Percentiles rank a stretch among this genome's conserved stretches.
phyloP scores from a whole-genome alignment of 352 stramenopile genomes.

The Phytopythium oedochilum region DNA sequence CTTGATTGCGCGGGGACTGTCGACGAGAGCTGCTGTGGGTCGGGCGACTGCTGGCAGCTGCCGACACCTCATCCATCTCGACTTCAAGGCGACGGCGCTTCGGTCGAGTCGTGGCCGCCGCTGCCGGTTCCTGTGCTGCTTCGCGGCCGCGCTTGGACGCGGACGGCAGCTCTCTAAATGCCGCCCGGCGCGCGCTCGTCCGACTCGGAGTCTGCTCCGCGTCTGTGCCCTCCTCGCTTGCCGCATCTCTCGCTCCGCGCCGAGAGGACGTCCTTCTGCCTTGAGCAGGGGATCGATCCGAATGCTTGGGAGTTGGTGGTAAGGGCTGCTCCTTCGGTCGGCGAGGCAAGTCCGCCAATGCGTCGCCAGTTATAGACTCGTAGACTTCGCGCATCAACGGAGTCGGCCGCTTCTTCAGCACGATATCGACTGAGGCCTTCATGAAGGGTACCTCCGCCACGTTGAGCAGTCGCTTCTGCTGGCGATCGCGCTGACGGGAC shows the following conservation, averaged over 20 bases:
- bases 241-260: neutral
- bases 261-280: neutral
- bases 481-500: conserved; percentile 77
- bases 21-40: neutral
- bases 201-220: conserved; percentile 3
- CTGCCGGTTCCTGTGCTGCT: neutral
- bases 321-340: conserved; percentile 13
- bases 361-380: conserved; percentile 47
- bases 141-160: conserved; percentile 1
- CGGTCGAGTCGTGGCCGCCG: neutral
- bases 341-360: conserved; percentile 42
- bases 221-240: conserved; percentile 1
- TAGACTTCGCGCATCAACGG: conserved; percentile 71
- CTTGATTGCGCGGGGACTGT: conserved; percentile 1
- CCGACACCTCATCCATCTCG: conserved; percentile 5
- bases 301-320: conserved; percentile 7
- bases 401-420: conserved; percentile 72
- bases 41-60: neutral
- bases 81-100: conserved; percentile 17
- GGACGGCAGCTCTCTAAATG: neutral
- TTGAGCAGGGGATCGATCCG: neutral
- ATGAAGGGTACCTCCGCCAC: conserved; percentile 54
- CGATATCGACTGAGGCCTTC: conserved; percentile 61
- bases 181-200: neutral
- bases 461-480: conserved; percentile 75